Percentiles rank a stretch among this genome's conserved stretches.
Evolutionary conservation across 768 basidiomycete genomes (phyloP).

Genomic region (Boletus sp.): DNA sequence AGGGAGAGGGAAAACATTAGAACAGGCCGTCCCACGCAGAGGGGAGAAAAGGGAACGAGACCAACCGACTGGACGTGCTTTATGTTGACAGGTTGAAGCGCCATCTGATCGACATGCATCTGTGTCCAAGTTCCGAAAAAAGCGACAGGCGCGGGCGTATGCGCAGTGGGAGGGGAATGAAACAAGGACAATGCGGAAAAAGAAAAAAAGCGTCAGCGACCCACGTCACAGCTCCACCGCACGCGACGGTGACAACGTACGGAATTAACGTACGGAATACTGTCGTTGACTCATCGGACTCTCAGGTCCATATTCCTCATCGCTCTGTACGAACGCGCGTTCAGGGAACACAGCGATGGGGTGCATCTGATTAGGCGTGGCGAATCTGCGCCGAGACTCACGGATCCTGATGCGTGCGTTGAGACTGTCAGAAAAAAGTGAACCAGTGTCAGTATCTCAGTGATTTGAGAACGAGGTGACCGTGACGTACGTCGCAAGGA

Average conservation of each 20-base stretch:
- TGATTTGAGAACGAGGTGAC: neutral
- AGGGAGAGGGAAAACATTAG: neutral
- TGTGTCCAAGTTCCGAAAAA: neutral
- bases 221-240: neutral
- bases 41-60: neutral
- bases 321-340: neutral
- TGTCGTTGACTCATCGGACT: neutral
- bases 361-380: neutral
- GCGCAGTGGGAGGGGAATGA: neutral
- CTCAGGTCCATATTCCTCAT: neutral
- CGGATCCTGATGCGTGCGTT: conserved; percentile 19
- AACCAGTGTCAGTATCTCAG: neutral
- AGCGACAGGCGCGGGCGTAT: neutral
- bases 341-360: conserved; percentile 4
- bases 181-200: neutral
- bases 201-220: neutral
- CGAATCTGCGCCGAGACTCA: neutral
- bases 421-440: conserved; percentile 8
- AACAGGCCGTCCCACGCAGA: neutral
- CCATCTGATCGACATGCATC: conserved; percentile 4
- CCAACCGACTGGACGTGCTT: conserved; percentile 9
- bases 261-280: conserved; percentile 5
- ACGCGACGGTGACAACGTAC: neutral
- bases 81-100: neutral
- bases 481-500: conserved; percentile 24